phyloP scores from a whole-genome alignment of 164 flowering plant species.

The Magnolia officinalis region DNA sequence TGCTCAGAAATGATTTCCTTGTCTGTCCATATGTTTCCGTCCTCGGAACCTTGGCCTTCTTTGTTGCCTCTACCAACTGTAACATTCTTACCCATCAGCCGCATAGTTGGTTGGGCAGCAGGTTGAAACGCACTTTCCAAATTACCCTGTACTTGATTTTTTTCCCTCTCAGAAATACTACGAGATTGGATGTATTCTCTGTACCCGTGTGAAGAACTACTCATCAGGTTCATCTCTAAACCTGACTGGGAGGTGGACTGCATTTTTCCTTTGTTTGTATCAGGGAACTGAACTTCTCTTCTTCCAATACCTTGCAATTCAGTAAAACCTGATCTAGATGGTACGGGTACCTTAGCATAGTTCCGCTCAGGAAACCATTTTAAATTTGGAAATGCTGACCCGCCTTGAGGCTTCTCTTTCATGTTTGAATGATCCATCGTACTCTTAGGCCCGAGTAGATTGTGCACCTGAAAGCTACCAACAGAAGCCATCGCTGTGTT shows the following conservation, averaged over 20 bases:
- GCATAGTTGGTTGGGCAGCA: constrained; percentile 44
- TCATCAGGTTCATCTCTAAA: constrained; percentile 25
- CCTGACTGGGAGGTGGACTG: constrained; percentile 15
- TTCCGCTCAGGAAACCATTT: constrained; percentile 25
- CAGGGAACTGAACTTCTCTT: constrained; percentile 19
- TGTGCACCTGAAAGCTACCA: constrained; percentile 19
- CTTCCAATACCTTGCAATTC: constrained; percentile 16
- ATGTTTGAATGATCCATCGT: constrained; percentile 8
- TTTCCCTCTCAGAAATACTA: constrained; percentile 18
- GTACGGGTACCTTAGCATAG: background rate
- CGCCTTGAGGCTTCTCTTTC: constrained; percentile 22
- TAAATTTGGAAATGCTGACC: constrained; percentile 19
- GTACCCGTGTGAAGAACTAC: constrained; percentile 12
- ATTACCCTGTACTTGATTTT: constrained; percentile 15
- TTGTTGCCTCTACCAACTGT: constrained; percentile 37
- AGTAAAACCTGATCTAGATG: constrained; percentile 27
- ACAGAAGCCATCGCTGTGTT: constrained; percentile 12
- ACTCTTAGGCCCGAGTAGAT: constrained; percentile 12
- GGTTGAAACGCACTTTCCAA: constrained; percentile 14
- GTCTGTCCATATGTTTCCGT: constrained; percentile 43
- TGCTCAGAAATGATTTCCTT: constrained; percentile 38
- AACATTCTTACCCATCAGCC: constrained; percentile 77
- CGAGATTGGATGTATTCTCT: constrained; percentile 22
- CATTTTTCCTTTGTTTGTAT: constrained; percentile 14
- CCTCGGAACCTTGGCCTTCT: constrained; percentile 27